phyloP scores from a whole-genome alignment of 208 protist species.

The Trypanosoma theileri region DNA sequence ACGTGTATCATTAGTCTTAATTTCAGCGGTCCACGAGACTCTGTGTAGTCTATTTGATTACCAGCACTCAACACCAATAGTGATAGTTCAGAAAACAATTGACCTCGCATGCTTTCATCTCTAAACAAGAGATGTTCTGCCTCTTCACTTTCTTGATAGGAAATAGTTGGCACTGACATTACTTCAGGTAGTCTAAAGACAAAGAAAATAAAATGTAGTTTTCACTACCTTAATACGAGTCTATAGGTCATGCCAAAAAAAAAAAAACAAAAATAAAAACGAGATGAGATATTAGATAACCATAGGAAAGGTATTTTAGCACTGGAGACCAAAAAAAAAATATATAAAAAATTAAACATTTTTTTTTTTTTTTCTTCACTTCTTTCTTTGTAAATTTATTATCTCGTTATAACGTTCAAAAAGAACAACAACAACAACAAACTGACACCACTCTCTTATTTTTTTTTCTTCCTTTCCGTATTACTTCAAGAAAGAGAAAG shows the following conservation, averaged over 20 bases:
- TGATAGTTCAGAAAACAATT: slow-evolving; percentile 30
- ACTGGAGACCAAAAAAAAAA: too few species aligned
- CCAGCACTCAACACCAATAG: not conserved
- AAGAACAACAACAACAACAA: not conserved
- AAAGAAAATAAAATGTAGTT: not conserved
- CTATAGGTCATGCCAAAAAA: too few species aligned
- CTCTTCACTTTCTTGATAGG: not conserved
- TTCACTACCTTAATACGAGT: too few species aligned
- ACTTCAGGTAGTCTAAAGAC: not conserved
- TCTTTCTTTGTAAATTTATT: not conserved
- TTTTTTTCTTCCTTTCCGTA: not conserved
- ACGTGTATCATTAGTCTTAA: slow-evolving; percentile 21
- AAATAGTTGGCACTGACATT: not conserved
- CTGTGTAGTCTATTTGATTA: not conserved
- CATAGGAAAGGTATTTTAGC: too few species aligned
- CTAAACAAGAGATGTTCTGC: slow-evolving; percentile 16
- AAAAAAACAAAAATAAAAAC: too few species aligned
- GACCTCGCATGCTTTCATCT: slow-evolving; percentile 12
- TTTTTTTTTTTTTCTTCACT: not conserved
- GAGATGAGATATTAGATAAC: too few species aligned
- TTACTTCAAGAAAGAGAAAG: not conserved
- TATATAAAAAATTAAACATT: not conserved
- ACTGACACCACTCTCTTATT: not conserved
- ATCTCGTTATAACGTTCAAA: not conserved
- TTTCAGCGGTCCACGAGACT: not conserved